A percentile compares a stretch with the other conserved stretches of the same genome.
phyloP scores from a whole-genome alignment of 306 rosid genomes.

The Mucuna pruriens region DNA sequence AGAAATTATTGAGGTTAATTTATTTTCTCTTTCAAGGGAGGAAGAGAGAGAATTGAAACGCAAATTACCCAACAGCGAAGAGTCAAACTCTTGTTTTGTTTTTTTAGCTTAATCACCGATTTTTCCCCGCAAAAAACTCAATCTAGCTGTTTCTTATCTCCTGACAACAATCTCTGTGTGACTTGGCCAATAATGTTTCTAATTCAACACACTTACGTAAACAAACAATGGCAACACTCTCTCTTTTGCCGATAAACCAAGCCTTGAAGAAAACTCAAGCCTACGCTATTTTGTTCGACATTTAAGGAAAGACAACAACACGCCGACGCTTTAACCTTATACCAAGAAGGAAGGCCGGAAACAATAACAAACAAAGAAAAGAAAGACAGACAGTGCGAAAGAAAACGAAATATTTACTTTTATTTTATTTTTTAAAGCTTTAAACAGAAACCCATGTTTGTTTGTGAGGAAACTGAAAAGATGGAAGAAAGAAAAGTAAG shows the following conservation, averaged over 20 bases:
- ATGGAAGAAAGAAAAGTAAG: background rate
- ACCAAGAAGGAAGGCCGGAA: background rate
- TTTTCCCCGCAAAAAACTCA: conserved; percentile 48
- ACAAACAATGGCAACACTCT: conserved; percentile 5
- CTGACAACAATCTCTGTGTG: conserved; percentile 4
- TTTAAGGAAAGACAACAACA: conserved; percentile 43
- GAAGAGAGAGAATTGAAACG: conserved; percentile 42
- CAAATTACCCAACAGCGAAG: conserved; percentile 39
- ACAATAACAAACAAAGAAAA: background rate
- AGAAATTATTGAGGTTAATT: conserved; percentile 43
- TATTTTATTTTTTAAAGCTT: background rate
- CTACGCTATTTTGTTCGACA: conserved; percentile 37
- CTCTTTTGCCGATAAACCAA: conserved; percentile 34
- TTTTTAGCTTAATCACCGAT: conserved; percentile 48
- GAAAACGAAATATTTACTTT: background rate
- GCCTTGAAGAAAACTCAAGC: conserved; percentile 68
- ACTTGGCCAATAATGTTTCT: conserved; percentile 47
- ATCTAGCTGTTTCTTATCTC: conserved; percentile 33
- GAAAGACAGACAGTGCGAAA: background rate
- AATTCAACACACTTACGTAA: conserved; percentile 24
- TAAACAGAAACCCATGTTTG: background rate
- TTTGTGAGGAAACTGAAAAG: background rate
- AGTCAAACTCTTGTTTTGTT: conserved; percentile 43
- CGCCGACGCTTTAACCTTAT: conserved; percentile 44
- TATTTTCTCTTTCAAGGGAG: conserved; percentile 27